Conservation (phyloP, 495 filamentous ascomycete species). For the Penicillium bovifimosum region DNA sequence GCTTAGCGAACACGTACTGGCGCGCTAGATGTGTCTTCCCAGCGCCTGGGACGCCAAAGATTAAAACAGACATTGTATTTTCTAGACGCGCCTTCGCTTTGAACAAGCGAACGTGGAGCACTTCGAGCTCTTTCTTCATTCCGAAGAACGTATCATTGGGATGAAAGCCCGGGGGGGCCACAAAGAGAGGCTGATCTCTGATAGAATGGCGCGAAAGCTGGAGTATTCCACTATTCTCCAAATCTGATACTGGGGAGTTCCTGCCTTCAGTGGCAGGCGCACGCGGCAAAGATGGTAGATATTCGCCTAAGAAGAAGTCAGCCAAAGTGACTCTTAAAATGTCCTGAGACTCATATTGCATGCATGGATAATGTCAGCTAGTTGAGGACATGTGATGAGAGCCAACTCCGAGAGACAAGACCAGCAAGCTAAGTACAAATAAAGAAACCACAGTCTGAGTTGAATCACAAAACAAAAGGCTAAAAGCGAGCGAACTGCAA, state of each 20-base stretch:
- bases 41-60: slow-evolving; percentile 68
- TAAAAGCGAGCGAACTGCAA: not conserved
- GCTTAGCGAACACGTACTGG: slow-evolving; percentile 69
- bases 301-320: slow-evolving; percentile 31
- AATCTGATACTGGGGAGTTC: slow-evolving; percentile 22
- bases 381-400: slow-evolving; percentile 17
- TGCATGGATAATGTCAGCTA: slow-evolving; percentile 21
- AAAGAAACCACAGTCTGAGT: not conserved
- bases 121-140: slow-evolving; percentile 62
- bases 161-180: slow-evolving; percentile 70
- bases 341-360: slow-evolving; percentile 4
- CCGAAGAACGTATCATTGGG: slow-evolving; percentile 74
- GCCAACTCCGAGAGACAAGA: slow-evolving; percentile 11
- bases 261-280: slow-evolving; percentile 20
- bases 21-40: slow-evolving; percentile 81
- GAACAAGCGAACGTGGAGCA: slow-evolving; percentile 61
- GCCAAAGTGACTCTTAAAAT: slow-evolving; percentile 25
- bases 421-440: slow-evolving; percentile 18
- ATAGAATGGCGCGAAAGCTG: slow-evolving; percentile 20
- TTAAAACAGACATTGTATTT: slow-evolving; percentile 62
- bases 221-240: slow-evolving; percentile 19
- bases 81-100: slow-evolving; percentile 56
- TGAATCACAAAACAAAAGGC: not conserved
- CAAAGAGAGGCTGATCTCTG: slow-evolving; percentile 40
- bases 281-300: slow-evolving; percentile 10